Evolutionary conservation across 2,329 filamentous ascomycete genomes (phyloP).

Genomic region (Alternaria conjuncta): DNA sequence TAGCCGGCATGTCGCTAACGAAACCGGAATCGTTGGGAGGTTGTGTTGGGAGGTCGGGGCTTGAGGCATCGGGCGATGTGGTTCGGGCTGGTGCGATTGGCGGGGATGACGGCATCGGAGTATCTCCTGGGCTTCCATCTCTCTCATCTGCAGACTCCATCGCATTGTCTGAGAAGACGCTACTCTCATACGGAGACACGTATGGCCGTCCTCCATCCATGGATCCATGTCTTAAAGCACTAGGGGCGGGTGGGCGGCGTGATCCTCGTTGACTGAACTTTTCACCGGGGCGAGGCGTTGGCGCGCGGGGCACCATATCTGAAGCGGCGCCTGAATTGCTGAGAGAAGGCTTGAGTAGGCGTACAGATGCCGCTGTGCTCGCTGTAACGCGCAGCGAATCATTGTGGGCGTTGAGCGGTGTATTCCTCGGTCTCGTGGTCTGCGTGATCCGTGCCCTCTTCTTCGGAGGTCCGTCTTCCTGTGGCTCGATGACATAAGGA

Average conservation of each 20-base stretch:
- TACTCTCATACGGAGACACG: conserved; percentile 42
- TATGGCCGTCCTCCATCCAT: conserved; percentile 50
- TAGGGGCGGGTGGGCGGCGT: conserved; percentile 50
- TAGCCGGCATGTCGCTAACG: conserved; percentile 78
- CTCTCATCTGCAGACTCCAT: conserved; percentile 56
- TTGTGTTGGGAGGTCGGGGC: conserved; percentile 70
- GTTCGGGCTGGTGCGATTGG: conserved; percentile 70
- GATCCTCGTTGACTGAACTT: conserved; percentile 32
- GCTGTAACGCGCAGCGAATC: conserved; percentile 89
- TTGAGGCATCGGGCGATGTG: conserved; percentile 73
- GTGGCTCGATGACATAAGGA: conserved; percentile 34
- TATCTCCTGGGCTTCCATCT: conserved; percentile 59
- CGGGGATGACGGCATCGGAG: conserved; percentile 88
- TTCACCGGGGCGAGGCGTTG: conserved; percentile 72
- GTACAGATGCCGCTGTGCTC: conserved; percentile 86
- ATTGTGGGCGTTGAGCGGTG: conserved; percentile 72
- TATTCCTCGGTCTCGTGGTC: conserved; percentile 73
- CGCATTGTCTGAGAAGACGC: conserved; percentile 50
- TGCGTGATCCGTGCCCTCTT: conserved; percentile 83
- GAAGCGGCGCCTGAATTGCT: conserved; percentile 61
- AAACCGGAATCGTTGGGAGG: conserved; percentile 76
- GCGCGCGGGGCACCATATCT: conserved; percentile 76
- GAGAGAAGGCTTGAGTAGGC: conserved; percentile 78
- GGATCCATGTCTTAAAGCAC: conserved; percentile 67
- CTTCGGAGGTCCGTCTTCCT: conserved; percentile 64